These are phyloP conservation scores for Sphenostylis stenocarpa DNA, from an alignment of 306 rosid genomes.

Conservation along the genomic window DNA sequence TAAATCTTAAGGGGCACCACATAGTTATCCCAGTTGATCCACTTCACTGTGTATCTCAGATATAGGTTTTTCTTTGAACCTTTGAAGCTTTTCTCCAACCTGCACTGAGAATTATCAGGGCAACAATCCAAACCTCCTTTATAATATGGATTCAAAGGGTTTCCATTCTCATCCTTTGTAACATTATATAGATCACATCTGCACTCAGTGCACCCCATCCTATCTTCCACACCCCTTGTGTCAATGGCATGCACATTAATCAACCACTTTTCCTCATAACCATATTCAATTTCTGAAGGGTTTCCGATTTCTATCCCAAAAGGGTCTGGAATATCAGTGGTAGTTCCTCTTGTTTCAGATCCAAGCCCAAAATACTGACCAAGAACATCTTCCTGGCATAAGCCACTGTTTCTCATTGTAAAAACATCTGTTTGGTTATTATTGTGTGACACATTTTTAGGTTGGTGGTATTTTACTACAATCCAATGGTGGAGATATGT, in stretches of 20 bases:
- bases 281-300: slow-evolving; percentile 50
- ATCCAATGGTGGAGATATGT: slow-evolving; percentile 86
- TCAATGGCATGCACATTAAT: slow-evolving; percentile 76
- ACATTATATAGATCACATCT: slow-evolving; percentile 64
- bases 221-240: slow-evolving; percentile 64
- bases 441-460: slow-evolving; percentile 28
- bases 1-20: slow-evolving; percentile 61
- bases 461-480: slow-evolving; percentile 34
- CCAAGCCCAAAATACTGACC: slow-evolving; percentile 69
- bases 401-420: slow-evolving; percentile 44
- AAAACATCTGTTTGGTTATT: not conserved
- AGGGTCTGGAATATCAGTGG: slow-evolving; percentile 59
- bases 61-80: slow-evolving; percentile 51
- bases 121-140: slow-evolving; percentile 71
- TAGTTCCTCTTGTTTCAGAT: slow-evolving; percentile 63
- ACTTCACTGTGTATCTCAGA: slow-evolving; percentile 62
- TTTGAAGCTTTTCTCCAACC: slow-evolving; percentile 43
- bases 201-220: slow-evolving; percentile 67
- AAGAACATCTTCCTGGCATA: slow-evolving; percentile 40
- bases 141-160: slow-evolving; percentile 50
- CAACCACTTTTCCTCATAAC: slow-evolving; percentile 67
- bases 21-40: slow-evolving; percentile 63
- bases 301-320: slow-evolving; percentile 69
- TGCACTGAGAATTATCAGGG: slow-evolving; percentile 54
- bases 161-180: slow-evolving; percentile 40